Evolutionary conservation across 1,139 yeast species (phyloP).

Genomic region (Lodderomyces beijingensis): DNA sequence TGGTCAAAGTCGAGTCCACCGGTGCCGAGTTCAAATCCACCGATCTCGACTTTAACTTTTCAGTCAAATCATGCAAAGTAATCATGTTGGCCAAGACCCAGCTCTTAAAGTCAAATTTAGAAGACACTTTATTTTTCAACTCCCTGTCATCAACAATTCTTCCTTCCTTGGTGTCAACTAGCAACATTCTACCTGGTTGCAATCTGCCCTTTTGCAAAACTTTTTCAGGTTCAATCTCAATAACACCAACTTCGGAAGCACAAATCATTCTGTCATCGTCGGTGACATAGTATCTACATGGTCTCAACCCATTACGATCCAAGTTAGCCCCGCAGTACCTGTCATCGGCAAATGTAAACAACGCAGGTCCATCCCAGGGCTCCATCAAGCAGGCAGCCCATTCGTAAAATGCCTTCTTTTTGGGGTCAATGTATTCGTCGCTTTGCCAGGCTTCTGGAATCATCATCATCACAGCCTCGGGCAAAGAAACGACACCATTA

Average conservation of each 20-base stretch:
- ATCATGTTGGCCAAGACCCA: constrained; percentile 89
- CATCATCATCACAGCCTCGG: constrained; percentile 96
- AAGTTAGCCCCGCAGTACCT: constrained; percentile 97
- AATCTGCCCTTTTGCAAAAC: constrained; percentile 89
- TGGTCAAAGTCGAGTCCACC: constrained; percentile 28
- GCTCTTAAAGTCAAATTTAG: constrained; percentile 84
- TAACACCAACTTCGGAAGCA: constrained; percentile 98
- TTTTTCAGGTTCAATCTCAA: constrained; percentile 79
- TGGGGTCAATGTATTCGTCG: constrained; percentile 79
- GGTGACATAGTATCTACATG: constrained; percentile 95
- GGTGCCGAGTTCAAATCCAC: constrained; percentile 28
- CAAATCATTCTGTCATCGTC: constrained; percentile 94
- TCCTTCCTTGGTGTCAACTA: constrained; percentile 92
- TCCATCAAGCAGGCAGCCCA: constrained; percentile 99
- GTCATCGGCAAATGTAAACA: constrained; percentile 95
- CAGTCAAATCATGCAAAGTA: constrained; percentile 68
- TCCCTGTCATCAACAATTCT: constrained; percentile 90
- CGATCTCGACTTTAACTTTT: constrained; percentile 52
- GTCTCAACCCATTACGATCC: constrained; percentile 96
- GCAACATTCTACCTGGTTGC: constrained; percentile 94
- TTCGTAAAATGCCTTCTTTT: constrained; percentile 91
- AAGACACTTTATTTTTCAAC: constrained; percentile 76
- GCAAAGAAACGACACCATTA: constrained; percentile 87
- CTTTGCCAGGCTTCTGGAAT: constrained; percentile 99
- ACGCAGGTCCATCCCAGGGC: constrained; percentile 99